These are phyloP conservation scores for Gossypium ekmanianum DNA, from an alignment of 345 rosid genomes.

Conservation along the genomic window DNA sequence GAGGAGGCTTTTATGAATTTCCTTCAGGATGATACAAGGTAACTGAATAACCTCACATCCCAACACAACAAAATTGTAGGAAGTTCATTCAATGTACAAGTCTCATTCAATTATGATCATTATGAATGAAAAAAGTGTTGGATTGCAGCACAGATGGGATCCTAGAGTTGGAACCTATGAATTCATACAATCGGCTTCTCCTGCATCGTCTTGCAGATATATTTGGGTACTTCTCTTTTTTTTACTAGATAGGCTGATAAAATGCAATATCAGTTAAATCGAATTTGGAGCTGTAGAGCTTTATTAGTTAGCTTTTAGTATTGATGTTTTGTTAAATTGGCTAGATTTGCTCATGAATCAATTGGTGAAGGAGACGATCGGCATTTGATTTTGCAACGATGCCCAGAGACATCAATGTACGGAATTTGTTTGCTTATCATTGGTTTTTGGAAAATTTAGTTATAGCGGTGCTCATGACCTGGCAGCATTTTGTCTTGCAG, in stretches of 20 bases:
- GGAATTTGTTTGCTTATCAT: conserved; percentile 10
- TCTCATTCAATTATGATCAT: background rate
- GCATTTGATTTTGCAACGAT: conserved; percentile 52
- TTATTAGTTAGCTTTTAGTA: background rate
- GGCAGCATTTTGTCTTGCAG: conserved; percentile 33
- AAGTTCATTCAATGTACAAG: background rate
- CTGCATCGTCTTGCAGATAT: conserved; percentile 66
- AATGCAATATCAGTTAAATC: background rate
- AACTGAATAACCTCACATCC: background rate
- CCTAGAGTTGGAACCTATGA: conserved; percentile 67
- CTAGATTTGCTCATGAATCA: conserved; percentile 64
- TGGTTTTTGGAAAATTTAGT: background rate
- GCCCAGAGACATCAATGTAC: conserved; percentile 62
- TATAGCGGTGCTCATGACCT: conserved; percentile 2
- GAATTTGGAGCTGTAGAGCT: background rate
- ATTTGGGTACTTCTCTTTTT: conserved; percentile 43
- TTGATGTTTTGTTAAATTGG: conserved; percentile 9
- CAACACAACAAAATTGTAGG: too few relatives aligned
- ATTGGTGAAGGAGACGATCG: conserved; percentile 62
- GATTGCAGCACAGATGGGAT: conserved; percentile 48
- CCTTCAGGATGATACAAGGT: conserved; percentile 43
- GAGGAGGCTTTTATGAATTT: conserved; percentile 54
- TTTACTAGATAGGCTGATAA: background rate
- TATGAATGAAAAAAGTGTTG: conserved; percentile 8
- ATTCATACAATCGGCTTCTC: conserved; percentile 60